Percentiles rank a stretch among this genome's conserved stretches.
Conservation (phyloP, 805 yeast genomes). For the Cyberlindnera saturnus region DNA sequence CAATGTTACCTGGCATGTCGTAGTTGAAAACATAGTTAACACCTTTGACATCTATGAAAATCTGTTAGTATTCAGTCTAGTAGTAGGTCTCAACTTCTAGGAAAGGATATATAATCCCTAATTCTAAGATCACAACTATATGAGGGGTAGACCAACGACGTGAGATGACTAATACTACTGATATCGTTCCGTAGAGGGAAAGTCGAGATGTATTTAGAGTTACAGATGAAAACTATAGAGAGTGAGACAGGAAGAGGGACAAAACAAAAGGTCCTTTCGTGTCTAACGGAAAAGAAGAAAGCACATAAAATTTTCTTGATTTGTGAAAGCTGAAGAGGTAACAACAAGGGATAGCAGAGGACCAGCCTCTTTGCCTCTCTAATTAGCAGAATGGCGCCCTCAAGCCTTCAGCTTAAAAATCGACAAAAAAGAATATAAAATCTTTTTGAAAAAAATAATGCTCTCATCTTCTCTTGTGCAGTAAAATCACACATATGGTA, state of each 20-base stretch:
- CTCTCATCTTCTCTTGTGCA: slow-evolving; percentile 1
- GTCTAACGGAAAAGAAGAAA: background rate
- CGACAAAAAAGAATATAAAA: background rate
- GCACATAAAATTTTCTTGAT: background rate
- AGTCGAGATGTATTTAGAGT: slow-evolving; percentile 3
- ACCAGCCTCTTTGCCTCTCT: background rate
- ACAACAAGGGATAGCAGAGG: background rate
- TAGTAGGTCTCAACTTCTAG: background rate
- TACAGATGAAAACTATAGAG: slow-evolving; percentile 2
- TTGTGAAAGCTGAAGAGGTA: background rate
- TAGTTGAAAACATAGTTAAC: slow-evolving; percentile 88
- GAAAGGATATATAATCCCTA: background rate
- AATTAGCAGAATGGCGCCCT: too few species aligned
- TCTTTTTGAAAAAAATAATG: background rate
- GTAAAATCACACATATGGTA: background rate
- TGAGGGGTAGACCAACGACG: background rate
- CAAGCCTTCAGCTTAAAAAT: background rate
- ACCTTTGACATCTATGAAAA: slow-evolving; percentile 85
- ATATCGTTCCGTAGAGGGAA: slow-evolving; percentile 1
- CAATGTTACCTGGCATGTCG: slow-evolving; percentile 97
- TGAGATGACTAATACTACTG: background rate
- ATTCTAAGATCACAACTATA: background rate
- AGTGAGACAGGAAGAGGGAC: slow-evolving; percentile 2
- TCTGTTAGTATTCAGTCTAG: slow-evolving; percentile 24
- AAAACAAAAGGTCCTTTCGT: slow-evolving; percentile 1